Percentiles rank a stretch among this genome's conserved stretches.
These are phyloP conservation scores for Sporobolomyces phaffii DNA, from an alignment of 768 basidiomycete genomes.

Conservation along the genomic window DNA sequence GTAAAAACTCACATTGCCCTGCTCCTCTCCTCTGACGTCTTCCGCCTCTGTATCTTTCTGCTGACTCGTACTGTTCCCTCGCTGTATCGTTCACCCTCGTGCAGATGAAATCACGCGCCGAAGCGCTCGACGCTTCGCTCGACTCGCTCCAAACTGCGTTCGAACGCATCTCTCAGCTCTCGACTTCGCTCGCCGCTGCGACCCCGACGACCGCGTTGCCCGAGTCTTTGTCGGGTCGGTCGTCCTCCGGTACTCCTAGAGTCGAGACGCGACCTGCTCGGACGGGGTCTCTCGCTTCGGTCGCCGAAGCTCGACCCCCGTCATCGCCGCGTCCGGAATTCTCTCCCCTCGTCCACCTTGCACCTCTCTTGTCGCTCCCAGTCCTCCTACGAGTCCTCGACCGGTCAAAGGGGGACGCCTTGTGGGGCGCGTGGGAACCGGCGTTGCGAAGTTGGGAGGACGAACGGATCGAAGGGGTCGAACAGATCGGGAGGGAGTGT, in stretches of 20 bases:
- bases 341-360: slow-evolving; percentile 27
- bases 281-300: too few relatives aligned
- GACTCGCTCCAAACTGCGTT: slow-evolving; percentile 56
- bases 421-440: slow-evolving; percentile 42
- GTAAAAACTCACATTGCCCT: slow-evolving; percentile 50
- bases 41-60: background rate
- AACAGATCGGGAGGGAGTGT: slow-evolving; percentile 40
- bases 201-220: too few relatives aligned
- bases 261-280: too few relatives aligned
- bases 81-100: too few relatives aligned
- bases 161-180: slow-evolving; percentile 38
- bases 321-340: background rate
- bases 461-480: slow-evolving; percentile 35
- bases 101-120: slow-evolving; percentile 82
- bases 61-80: background rate
- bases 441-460: slow-evolving; percentile 40
- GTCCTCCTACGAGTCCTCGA: slow-evolving; percentile 9
- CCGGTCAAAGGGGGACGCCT: slow-evolving; percentile 8
- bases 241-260: too few relatives aligned
- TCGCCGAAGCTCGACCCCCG: background rate
- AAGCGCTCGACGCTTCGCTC: slow-evolving; percentile 74
- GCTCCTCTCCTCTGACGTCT: background rate
- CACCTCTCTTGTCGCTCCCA: slow-evolving; percentile 29
- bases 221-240: too few relatives aligned
- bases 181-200: slow-evolving; percentile 36